Base-by-base conservation (phyloP, 768 basidiomycete species). In the Mycena vitilis region DNA sequence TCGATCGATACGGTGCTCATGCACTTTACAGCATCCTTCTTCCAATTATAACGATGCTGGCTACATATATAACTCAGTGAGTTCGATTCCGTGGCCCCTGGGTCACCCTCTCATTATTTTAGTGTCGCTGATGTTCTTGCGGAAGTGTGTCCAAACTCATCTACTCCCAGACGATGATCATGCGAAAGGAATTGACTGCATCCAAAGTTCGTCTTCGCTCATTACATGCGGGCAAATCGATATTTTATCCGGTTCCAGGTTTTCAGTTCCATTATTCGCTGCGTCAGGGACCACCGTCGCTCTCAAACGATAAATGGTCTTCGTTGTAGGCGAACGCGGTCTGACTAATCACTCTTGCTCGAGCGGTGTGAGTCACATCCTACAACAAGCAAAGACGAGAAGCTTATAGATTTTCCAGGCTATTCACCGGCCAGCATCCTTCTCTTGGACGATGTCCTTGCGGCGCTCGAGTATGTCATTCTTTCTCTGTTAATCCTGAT, bases 371-470 rank as follows among this genome's bases (percentile, higher is more conserved):
- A 58, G 64, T 51, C 13, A 9, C 30, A 40, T 10, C 10, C 15
- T 4, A 40, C 10, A 15, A 40, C 40, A 40, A 11, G 15, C 11
- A 40, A 40, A 40, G 15, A 40, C 40, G 15, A 40, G 40, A 11
- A 38, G 5, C 18, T 34, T 1, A 30, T 25, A 4, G 23, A 18
- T 20, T 20, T 23, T 25, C 23, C n/a, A 9, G 49, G 55, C 15
- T 85, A 86, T 63, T 85, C 83, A 2, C 78, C 78, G n/a, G 88
- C 92, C 0, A 76, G 87, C 30, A 87, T 89, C 20, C 74, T 95
- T 8, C 77, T 95, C 13, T 78, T 94, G 48, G 93, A 95, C 72
- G 93, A 94, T 73, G 87, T 93, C 16, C 78, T 91, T 30, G 88
- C 88, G 20, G 89, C 89, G 5, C 77, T 91, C 25, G 90, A 91